Percentiles rank a stretch among this genome's conserved stretches.
Conservation (phyloP, 495 filamentous ascomycete species). For the Aeminium ludgeri region DNA sequence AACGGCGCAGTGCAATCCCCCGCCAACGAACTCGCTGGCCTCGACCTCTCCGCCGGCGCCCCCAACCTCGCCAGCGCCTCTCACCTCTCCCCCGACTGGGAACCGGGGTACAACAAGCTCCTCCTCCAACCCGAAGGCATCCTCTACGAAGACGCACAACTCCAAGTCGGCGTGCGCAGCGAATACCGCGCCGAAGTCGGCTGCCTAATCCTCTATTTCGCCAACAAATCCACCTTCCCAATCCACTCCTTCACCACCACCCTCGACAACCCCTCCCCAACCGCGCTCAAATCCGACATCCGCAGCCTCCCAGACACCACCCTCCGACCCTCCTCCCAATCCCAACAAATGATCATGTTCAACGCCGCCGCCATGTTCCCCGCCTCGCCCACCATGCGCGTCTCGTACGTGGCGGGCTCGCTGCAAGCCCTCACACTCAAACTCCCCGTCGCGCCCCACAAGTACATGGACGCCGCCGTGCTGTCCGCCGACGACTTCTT, state of each 20-base stretch:
- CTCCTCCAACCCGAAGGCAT: constrained; percentile 68
- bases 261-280: constrained; percentile 58
- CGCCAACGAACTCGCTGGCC: constrained; percentile 24
- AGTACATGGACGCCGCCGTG: constrained; percentile 87
- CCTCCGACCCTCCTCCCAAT: constrained; percentile 57
- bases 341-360: constrained; percentile 88
- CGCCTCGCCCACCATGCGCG: constrained; percentile 75
- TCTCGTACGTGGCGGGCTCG: constrained; percentile 85
- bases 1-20: constrained; percentile 28
- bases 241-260: constrained; percentile 89
- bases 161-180: constrained; percentile 80
- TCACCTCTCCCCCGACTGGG: constrained; percentile 89
- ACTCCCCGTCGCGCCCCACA: constrained; percentile 74
- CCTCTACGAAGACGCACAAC: constrained; percentile 84
- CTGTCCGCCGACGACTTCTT: constrained; percentile 86
- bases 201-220: constrained; percentile 87
- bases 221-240: constrained; percentile 70
- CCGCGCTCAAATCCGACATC: constrained; percentile 59
- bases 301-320: constrained; percentile 77
- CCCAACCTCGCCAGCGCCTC: constrained; percentile 83
- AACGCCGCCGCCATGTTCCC: constrained; percentile 67
- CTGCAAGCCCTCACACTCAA: constrained; percentile 85
- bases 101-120: constrained; percentile 72
- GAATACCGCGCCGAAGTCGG: constrained; percentile 91
- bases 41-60: constrained; percentile 5